These are phyloP conservation scores for Flaveria floridana DNA, from an alignment of 140 eudicot species.

Conservation along the genomic window DNA sequence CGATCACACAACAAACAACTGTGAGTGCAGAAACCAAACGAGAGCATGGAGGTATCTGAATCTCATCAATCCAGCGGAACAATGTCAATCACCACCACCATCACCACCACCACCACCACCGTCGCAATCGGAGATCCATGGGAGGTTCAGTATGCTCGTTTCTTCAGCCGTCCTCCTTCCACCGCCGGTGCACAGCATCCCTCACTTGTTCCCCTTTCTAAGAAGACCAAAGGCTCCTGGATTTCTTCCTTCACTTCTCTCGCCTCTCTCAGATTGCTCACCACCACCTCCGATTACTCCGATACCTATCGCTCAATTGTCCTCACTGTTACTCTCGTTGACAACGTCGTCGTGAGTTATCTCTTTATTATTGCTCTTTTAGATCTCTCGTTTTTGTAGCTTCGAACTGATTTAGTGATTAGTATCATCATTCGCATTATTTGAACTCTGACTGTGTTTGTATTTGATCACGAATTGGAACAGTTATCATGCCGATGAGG, in stretches of 20 bases:
- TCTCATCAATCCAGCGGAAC: conserved; percentile 28
- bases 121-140: conserved; percentile 43
- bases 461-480: neutral
- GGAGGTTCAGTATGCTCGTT: conserved; percentile 61
- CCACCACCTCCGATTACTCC: conserved; percentile 23
- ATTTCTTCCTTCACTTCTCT: conserved; percentile 41
- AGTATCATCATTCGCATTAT: neutral
- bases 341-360: conserved; percentile 45
- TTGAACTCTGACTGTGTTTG: neutral
- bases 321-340: conserved; percentile 43
- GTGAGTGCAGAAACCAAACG: conserved; percentile 4
- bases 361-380: neutral
- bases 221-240: conserved; percentile 41
- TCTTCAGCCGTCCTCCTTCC: conserved; percentile 43
- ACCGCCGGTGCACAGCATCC: conserved; percentile 31
- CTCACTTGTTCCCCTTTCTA: conserved; percentile 35
- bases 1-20: neutral
- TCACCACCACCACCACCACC: conserved; percentile 23
- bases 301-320: conserved; percentile 26
- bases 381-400: neutral
- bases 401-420: conserved; percentile 7
- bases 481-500: neutral
- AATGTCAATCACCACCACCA: conserved; percentile 17
- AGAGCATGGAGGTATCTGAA: conserved; percentile 28
- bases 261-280: conserved; percentile 42